phyloP scores from a whole-genome alignment of 352 stramenopile genomes.

The Peronospora tabacina region DNA sequence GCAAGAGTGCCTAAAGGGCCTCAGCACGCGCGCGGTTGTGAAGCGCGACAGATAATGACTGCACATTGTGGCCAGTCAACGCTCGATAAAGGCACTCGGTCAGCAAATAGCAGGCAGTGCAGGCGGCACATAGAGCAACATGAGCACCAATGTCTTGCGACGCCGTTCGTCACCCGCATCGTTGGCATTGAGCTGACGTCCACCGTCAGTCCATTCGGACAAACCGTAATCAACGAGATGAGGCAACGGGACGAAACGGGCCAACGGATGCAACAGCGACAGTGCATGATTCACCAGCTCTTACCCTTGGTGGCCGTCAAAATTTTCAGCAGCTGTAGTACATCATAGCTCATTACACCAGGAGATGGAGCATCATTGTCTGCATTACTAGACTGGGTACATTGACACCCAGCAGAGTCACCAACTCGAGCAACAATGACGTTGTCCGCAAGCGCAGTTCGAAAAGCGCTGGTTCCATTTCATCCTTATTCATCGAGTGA shows the following conservation, averaged over 20 bases:
- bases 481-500: constrained; percentile 59
- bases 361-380: constrained; percentile 9
- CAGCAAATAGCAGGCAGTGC: constrained; percentile 52
- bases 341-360: constrained; percentile 39
- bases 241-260: constrained; percentile 67
- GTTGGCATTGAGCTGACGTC: constrained; percentile 24
- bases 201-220: constrained; percentile 31
- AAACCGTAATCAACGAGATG: constrained; percentile 59
- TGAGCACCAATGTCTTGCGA: constrained; percentile 74
- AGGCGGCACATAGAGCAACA: constrained; percentile 75
- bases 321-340: constrained; percentile 48
- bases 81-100: constrained; percentile 54
- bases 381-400: constrained; percentile 16
- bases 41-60: constrained; percentile 56
- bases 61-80: constrained; percentile 44
- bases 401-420: constrained; percentile 48
- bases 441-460: constrained; percentile 64
- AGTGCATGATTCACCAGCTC: constrained; percentile 65
- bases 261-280: constrained; percentile 68
- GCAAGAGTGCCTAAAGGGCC: constrained; percentile 62
- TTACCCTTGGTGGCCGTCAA: constrained; percentile 61
- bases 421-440: constrained; percentile 59
- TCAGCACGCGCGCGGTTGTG: constrained; percentile 70
- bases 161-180: constrained; percentile 51
- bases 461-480: constrained; percentile 67